A percentile compares a stretch with the other conserved stretches of the same genome.
phyloP scores from a whole-genome alignment of 2,329 filamentous ascomycete genomes.

The Aureobasidium sp. region DNA sequence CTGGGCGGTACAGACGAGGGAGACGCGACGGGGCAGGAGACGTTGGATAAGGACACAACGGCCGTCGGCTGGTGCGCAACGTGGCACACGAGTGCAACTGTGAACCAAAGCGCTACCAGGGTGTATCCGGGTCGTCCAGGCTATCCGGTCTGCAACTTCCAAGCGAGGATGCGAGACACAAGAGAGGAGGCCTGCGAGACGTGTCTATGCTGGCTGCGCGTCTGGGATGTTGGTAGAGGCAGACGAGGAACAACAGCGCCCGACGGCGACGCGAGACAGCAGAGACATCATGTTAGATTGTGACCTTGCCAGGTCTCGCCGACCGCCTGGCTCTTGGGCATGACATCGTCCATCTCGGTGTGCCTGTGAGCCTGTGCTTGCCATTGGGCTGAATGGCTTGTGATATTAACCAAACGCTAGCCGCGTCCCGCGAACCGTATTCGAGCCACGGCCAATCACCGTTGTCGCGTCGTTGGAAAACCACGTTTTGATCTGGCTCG shows the following conservation, averaged over 20 bases:
- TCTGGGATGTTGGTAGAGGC: not conserved
- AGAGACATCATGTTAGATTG: not conserved
- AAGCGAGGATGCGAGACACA: not conserved
- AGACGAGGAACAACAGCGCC: not conserved
- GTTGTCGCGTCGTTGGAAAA: not conserved
- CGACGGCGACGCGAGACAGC: not conserved
- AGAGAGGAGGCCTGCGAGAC: not conserved
- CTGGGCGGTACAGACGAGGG: not conserved
- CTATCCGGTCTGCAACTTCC: not conserved
- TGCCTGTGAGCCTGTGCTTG: not conserved
- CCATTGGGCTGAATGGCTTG: not conserved
- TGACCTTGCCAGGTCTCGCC: not conserved
- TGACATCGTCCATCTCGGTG: not conserved
- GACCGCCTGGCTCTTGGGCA: not conserved
- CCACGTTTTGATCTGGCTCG: slow-evolving; percentile 13
- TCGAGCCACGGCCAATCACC: not conserved
- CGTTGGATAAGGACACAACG: slow-evolving; percentile 7
- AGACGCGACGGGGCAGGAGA: slow-evolving; percentile 8
- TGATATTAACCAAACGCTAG: slow-evolving; percentile 7
- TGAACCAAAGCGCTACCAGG: not conserved
- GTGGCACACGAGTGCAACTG: not conserved
- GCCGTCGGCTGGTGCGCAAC: not conserved
- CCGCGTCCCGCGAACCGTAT: not conserved
- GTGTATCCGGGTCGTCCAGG: not conserved
- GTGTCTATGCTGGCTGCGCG: not conserved